Conservation (phyloP, 768 basidiomycete species). For the Termitomyces heimii region DNA sequence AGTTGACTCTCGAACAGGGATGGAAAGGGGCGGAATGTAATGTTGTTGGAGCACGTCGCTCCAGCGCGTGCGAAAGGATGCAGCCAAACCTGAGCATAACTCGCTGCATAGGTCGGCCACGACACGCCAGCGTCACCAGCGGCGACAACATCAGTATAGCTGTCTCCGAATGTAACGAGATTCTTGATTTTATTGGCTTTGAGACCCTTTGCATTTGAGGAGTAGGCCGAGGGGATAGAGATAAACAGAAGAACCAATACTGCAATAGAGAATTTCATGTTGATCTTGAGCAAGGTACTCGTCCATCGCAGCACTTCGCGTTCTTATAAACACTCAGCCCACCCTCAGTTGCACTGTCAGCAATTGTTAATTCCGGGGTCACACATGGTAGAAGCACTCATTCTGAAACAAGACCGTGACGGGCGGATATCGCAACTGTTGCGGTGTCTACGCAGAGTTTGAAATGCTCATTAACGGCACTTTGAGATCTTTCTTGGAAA, state of each 20-base stretch:
- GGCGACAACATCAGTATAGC: conserved; percentile 49
- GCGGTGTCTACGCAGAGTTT: background rate
- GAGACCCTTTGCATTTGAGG: conserved; percentile 15
- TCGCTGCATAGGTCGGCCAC: conserved; percentile 59
- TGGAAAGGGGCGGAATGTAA: conserved; percentile 54
- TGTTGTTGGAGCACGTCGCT: conserved; percentile 59
- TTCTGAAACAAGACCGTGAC: background rate
- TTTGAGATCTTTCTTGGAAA: background rate
- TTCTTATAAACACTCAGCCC: background rate
- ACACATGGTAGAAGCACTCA: background rate
- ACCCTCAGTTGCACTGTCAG: background rate
- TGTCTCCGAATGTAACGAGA: conserved; percentile 65
- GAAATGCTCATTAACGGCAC: background rate
- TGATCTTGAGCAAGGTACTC: background rate
- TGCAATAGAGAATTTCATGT: conserved; percentile 1
- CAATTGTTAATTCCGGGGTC: background rate
- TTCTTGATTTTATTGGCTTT: conserved; percentile 47
- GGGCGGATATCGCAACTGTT: background rate
- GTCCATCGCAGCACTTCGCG: background rate
- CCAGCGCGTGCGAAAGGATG: conserved; percentile 58
- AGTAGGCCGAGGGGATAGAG: background rate
- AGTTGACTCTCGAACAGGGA: conserved; percentile 54
- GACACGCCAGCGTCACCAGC: conserved; percentile 38
- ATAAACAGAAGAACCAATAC: background rate
- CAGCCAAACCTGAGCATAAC: conserved; percentile 45